Evolutionary conservation across 2,329 filamentous ascomycete genomes (phyloP).

Genomic region (Dendryphion nanum): DNA sequence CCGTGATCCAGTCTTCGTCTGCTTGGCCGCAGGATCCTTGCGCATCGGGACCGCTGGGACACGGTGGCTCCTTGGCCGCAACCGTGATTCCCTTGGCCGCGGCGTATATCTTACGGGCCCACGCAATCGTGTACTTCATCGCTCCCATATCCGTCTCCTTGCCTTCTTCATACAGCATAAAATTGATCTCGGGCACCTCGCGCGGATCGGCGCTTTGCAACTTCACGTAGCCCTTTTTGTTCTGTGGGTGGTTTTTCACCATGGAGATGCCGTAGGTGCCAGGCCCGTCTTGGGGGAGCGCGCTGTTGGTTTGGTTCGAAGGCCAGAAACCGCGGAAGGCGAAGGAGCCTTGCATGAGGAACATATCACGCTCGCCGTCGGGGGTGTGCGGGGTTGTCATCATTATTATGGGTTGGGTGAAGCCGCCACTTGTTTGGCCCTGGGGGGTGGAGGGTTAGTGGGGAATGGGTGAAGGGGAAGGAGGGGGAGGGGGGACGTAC

Average conservation of each 20-base stretch:
- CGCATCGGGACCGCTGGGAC: conserved; percentile 39
- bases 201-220: conserved; percentile 60
- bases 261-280: conserved; percentile 31
- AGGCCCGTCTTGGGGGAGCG: conserved; percentile 10
- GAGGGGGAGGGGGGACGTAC: too few relatives aligned
- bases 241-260: conserved; percentile 62
- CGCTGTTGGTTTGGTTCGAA: conserved; percentile 15
- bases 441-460: too few relatives aligned
- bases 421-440: conserved; percentile 9
- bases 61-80: conserved; percentile 44
- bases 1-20: conserved; percentile 30
- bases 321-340: conserved; percentile 26
- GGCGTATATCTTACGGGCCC: conserved; percentile 52
- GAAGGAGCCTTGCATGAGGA: conserved; percentile 20
- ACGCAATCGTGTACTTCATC: conserved; percentile 55
- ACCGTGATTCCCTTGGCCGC: conserved; percentile 30
- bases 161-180: conserved; percentile 36
- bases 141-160: conserved; percentile 40
- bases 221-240: conserved; percentile 58
- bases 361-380: conserved; percentile 23
- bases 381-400: conserved; percentile 16
- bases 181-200: conserved; percentile 58
- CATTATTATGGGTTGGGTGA: conserved; percentile 18
- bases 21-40: conserved; percentile 23
- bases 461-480: too few relatives aligned